Percentiles rank a stretch among this genome's conserved stretches.
phyloP scores from a whole-genome alignment of 805 yeast species.

The Wickerhamiella lipophila region DNA sequence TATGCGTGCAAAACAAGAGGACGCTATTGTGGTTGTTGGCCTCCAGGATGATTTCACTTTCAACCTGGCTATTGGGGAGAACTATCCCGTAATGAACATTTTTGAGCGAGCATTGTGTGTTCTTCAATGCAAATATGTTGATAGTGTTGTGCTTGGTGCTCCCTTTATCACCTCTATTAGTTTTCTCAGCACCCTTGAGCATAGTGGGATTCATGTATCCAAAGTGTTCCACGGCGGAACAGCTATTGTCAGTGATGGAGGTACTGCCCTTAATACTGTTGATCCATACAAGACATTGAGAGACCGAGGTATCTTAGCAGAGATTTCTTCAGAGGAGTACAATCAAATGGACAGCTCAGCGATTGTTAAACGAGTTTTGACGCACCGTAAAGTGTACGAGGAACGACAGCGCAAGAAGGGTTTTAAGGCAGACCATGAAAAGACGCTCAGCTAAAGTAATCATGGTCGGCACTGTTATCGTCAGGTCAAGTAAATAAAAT shows the following conservation, averaged over 20 bases:
- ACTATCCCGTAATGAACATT: conserved; percentile 75
- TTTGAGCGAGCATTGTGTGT: conserved; percentile 80
- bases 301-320: conserved; percentile 29
- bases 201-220: conserved; percentile 27
- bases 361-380: conserved; percentile 63
- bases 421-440: conserved; percentile 44
- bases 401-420: conserved; percentile 83
- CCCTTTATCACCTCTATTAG: conserved; percentile 30
- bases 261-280: conserved; percentile 22
- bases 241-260: conserved; percentile 27
- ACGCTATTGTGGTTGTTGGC: conserved; percentile 51
- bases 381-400: conserved; percentile 56
- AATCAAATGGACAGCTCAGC: conserved; percentile 53
- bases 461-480: neutral
- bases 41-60: conserved; percentile 47
- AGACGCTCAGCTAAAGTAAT: conserved; percentile 21
- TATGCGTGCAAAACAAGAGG: conserved; percentile 28
- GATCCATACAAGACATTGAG: conserved; percentile 33
- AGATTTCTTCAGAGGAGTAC: conserved; percentile 44
- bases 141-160: conserved; percentile 61
- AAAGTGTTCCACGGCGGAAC: conserved; percentile 52
- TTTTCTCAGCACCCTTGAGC: conserved; percentile 31
- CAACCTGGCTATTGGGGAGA: conserved; percentile 44
- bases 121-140: conserved; percentile 74
- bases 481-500: too few relatives aligned